These are phyloP conservation scores for Phaeomoniella chlamydospora DNA, from an alignment of 2,329 filamentous ascomycete genomes.

Conservation along the genomic window DNA sequence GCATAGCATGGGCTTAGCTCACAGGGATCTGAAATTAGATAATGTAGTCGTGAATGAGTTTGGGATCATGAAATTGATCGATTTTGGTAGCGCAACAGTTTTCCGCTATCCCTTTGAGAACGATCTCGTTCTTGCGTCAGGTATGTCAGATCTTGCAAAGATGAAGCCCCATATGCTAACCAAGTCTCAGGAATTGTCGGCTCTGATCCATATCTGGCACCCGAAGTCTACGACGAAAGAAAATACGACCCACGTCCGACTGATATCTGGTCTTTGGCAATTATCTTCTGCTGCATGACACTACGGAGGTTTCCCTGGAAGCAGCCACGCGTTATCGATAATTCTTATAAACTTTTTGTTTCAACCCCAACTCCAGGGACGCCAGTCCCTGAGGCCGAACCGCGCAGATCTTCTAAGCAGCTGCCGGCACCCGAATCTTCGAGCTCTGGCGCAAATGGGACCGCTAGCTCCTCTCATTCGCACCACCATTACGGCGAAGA, in stretches of 20 bases:
- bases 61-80: conserved; percentile 98
- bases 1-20: conserved; percentile 86
- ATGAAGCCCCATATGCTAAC: conserved; percentile 2
- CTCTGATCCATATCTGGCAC: conserved; percentile 91
- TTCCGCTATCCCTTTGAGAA: conserved; percentile 96
- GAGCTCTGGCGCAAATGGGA: conserved; percentile 2
- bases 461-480: conserved; percentile 3
- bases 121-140: conserved; percentile 65
- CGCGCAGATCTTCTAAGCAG: conserved; percentile 14
- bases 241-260: conserved; percentile 90
- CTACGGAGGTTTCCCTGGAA: conserved; percentile 95
- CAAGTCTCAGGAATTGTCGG: conserved; percentile 50
- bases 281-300: conserved; percentile 99
- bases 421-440: conserved; percentile 6
- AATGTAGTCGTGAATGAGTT: conserved; percentile 94
- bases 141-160: conserved; percentile 34
- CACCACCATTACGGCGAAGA: conserved; percentile 8
- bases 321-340: conserved; percentile 77
- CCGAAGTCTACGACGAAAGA: conserved; percentile 86
- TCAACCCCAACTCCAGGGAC: conserved; percentile 64
- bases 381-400: conserved; percentile 24
- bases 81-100: conserved; percentile 94
- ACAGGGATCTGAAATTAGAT: conserved; percentile 90
- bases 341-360: conserved; percentile 87
- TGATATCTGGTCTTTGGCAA: conserved; percentile 95